Evolutionary conservation across 805 yeast genomes (phyloP).

Genomic region (Henningerozyma blattae): DNA sequence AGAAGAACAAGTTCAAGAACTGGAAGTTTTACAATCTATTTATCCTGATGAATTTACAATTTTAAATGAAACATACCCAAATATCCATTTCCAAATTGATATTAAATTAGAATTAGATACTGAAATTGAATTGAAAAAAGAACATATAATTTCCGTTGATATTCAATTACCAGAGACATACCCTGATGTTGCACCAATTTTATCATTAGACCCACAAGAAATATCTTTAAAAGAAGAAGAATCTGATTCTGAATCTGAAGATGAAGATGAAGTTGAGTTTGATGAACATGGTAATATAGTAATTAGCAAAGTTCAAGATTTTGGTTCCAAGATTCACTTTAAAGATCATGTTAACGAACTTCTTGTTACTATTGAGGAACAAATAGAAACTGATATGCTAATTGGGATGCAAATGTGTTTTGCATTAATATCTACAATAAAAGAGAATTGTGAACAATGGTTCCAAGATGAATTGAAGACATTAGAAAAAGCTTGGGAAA

Average conservation of each 20-base stretch:
- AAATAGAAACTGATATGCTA: conserved; percentile 45
- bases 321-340: conserved; percentile 49
- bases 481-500: conserved; percentile 47
- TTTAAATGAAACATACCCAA: conserved; percentile 38
- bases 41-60: conserved; percentile 74
- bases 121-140: conserved; percentile 31
- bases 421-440: conserved; percentile 61
- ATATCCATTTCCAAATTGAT: conserved; percentile 26
- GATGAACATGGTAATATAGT: conserved; percentile 39
- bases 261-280: conserved; percentile 25
- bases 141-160: conserved; percentile 43
- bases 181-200: conserved; percentile 68
- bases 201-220: conserved; percentile 31
- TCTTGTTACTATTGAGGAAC: conserved; percentile 26
- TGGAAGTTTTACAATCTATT: conserved; percentile 80
- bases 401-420: conserved; percentile 89
- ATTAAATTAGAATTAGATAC: conserved; percentile 49
- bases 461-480: conserved; percentile 45
- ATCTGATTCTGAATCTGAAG: conserved; percentile 27
- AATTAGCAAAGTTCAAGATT: conserved; percentile 33
- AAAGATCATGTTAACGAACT: conserved; percentile 30
- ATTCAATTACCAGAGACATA: conserved; percentile 67
- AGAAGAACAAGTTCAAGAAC: conserved; percentile 82
- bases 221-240: conserved; percentile 20
- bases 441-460: conserved; percentile 66